Percentiles rank a stretch among this genome's conserved stretches.
Evolutionary conservation across 345 rosid species (phyloP).

Genomic region (Salix caprea): DNA sequence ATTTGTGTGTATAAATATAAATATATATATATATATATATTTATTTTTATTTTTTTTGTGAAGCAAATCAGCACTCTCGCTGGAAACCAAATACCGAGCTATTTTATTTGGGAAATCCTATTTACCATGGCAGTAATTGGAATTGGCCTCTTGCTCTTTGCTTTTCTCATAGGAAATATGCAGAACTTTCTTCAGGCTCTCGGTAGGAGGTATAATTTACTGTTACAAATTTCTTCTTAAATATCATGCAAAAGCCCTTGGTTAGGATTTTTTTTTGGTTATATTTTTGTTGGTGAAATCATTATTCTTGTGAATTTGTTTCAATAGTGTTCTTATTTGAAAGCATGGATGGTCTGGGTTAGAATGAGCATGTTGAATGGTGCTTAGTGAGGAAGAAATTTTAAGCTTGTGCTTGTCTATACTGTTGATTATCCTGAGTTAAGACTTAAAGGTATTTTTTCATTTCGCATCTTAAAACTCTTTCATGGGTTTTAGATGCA

Average conservation of each 20-base stretch:
- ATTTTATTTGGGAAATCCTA: conserved; percentile 69
- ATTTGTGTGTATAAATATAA: neutral
- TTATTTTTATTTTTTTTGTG: neutral
- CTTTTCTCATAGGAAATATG: conserved; percentile 90
- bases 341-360: neutral
- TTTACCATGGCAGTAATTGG: conserved; percentile 82
- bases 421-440: neutral
- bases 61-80: conserved; percentile 98
- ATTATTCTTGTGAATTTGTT: neutral
- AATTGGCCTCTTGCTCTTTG: conserved; percentile 85
- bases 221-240: neutral
- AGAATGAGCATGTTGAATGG: neutral
- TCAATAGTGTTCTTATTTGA: neutral
- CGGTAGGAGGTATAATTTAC: conserved; percentile 54
- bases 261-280: neutral
- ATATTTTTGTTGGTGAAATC: neutral
- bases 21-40: too few species aligned
- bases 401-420: neutral
- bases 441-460: neutral
- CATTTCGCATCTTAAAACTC: neutral
- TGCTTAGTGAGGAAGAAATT: too few species aligned
- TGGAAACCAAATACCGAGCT: conserved; percentile 83
- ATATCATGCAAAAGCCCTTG: neutral
- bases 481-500: neutral
- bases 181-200: conserved; percentile 91